A percentile compares a stretch with the other conserved stretches of the same genome.
These are phyloP conservation scores for Oxyria digyna DNA, from an alignment of 148 eudicot genomes.

Conservation along the genomic window DNA sequence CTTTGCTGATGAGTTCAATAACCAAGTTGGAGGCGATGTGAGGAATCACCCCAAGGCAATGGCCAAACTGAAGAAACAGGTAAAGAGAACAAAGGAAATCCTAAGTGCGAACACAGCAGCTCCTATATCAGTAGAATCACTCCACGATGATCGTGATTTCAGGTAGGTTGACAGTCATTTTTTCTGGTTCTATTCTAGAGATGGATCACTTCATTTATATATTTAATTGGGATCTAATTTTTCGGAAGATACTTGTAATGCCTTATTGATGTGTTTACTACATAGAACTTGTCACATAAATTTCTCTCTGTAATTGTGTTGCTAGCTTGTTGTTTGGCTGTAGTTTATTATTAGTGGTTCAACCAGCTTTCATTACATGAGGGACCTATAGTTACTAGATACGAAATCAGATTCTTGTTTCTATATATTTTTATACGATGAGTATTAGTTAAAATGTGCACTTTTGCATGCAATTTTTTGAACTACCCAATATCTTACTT, in stretches of 20 bases:
- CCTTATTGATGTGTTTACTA: background rate
- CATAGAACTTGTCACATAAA: background rate
- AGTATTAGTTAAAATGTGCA: background rate
- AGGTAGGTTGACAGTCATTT: conserved; percentile 25
- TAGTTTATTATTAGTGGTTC: background rate
- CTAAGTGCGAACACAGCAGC: conserved; percentile 87
- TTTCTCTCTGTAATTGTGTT: background rate
- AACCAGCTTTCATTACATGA: background rate
- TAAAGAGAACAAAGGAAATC: conserved; percentile 94
- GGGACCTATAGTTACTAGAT: background rate
- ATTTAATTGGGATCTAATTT: background rate
- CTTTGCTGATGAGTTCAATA: conserved; percentile 87
- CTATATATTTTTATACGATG: background rate
- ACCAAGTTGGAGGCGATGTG: conserved; percentile 67
- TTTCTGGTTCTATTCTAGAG: background rate
- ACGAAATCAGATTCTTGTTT: background rate
- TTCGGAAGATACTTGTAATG: background rate
- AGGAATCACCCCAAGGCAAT: conserved; percentile 86
- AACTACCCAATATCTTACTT: background rate
- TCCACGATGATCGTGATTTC: conserved; percentile 88
- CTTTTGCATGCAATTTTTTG: background rate
- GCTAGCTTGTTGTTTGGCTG: background rate
- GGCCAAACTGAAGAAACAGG: conserved; percentile 99
- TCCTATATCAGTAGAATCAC: conserved; percentile 92
- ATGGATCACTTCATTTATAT: background rate